Base-by-base conservation (phyloP, 1,139 yeast genomes). In the Meyerozyma athensensis region DNA sequence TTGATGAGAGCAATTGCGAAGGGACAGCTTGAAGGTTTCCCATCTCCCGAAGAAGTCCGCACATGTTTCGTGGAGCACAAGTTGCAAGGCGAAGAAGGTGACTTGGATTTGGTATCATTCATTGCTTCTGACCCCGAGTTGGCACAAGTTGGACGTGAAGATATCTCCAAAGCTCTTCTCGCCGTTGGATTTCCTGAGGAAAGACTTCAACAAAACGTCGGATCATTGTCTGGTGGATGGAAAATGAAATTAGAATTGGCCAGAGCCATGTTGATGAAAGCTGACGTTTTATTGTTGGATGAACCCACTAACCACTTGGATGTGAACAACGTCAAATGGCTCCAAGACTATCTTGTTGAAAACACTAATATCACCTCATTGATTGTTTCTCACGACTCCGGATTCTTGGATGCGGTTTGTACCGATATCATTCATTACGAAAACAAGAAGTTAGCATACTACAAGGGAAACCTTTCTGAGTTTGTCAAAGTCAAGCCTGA, bases 301-400 rank as follows among this genome's bases (percentile, higher is more conserved):
- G 98, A 92, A 79, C 98, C 98, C 63, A 92, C 98, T 49, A 92
- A 92, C 72, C 98, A 92, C 69, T 81, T 92, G 77, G 98, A 92
- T 71, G 96, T 87, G 40, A 73, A 77, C 37, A 92, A 92, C 56
- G 98, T 92, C 40, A 80, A 84, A 57, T 92, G 98, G 98, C 72
- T 92, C 49, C 81, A 87, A 64, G 89, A 90, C 48, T 92, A 92
- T 59, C 74, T 92, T 56, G 71, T 80, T 34, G 79, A 74, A 43
- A 86, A 90, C 63, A 77, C 86, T 26, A 84, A 89, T 41, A 90
- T 92, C 58, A 92, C 98, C 36, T 86, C 96, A 10, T 74, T 92
- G 60, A 90, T 92, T 55, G 98, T 92, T 49, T 89, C 97, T 35
- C 98, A 92, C 74, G 98, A 92, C 68, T 86, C 97, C 41, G 96